Conservation (phyloP, 2,329 filamentous ascomycete species). For the Colletotrichum falcatum region DNA sequence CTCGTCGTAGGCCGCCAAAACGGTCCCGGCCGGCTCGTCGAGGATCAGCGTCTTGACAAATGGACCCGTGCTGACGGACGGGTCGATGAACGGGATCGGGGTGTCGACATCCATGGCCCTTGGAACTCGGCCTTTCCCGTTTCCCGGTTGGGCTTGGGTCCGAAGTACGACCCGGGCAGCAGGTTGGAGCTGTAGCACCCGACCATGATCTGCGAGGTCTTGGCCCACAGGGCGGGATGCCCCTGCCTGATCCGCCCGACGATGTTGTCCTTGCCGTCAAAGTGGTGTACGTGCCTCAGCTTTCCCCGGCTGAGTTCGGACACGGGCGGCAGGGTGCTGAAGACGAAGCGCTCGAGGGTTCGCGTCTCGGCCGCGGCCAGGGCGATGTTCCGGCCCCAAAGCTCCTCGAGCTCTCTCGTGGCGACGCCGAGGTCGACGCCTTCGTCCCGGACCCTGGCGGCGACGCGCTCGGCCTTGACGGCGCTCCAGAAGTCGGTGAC, state of each 20-base stretch:
- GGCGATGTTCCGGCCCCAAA: slow-evolving; percentile 66
- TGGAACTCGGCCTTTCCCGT: slow-evolving; percentile 12
- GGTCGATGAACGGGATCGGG: slow-evolving; percentile 50
- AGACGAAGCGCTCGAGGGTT: slow-evolving; percentile 23
- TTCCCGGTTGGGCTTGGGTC: not conserved
- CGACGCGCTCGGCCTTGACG: slow-evolving; percentile 57
- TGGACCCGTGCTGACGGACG: slow-evolving; percentile 53
- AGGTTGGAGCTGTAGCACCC: slow-evolving; percentile 31
- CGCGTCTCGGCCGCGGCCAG: slow-evolving; percentile 59
- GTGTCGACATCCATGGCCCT: not conserved
- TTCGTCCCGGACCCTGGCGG: slow-evolving; percentile 40
- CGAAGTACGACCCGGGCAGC: not conserved
- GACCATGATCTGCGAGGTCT: slow-evolving; percentile 19
- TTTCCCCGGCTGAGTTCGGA: slow-evolving; percentile 6
- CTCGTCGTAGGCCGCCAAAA: slow-evolving; percentile 59
- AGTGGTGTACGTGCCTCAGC: slow-evolving; percentile 21
- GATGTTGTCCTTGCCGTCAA: slow-evolving; percentile 27
- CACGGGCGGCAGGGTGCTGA: slow-evolving; percentile 17
- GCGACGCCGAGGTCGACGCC: slow-evolving; percentile 43
- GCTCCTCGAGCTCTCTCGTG: slow-evolving; percentile 61
- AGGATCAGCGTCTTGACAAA: slow-evolving; percentile 59
- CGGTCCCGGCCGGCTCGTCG: slow-evolving; percentile 53
- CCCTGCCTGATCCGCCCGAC: slow-evolving; percentile 1
- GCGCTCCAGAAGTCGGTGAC: slow-evolving; percentile 68
- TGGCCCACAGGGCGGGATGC: slow-evolving; percentile 13